A percentile compares a stretch with the other conserved stretches of the same genome.
phyloP scores from a whole-genome alignment of 352 stramenopile genomes.

The Pythium periplocum region DNA sequence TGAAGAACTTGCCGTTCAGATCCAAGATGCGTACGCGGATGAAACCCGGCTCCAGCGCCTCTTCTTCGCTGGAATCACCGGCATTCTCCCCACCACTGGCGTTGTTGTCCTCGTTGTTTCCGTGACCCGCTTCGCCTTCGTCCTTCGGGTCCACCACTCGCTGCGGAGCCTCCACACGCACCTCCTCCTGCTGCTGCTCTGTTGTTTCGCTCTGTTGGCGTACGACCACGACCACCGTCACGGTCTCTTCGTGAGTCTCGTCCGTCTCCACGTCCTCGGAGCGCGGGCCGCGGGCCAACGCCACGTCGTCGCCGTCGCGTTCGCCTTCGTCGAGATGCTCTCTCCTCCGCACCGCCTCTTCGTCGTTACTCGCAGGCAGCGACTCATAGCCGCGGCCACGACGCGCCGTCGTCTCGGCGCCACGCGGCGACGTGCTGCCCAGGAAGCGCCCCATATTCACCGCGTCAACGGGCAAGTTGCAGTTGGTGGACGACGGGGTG shows the following conservation, averaged over 20 bases:
- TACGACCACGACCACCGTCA: neutral
- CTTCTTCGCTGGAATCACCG: conserved; percentile 3
- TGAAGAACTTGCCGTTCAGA: conserved; percentile 84
- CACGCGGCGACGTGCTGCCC: conserved; percentile 25
- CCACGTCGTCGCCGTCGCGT: conserved; percentile 19
- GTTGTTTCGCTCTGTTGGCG: conserved; percentile 5
- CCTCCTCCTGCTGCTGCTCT: neutral
- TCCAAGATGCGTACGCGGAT: conserved; percentile 76
- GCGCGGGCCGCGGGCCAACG: conserved; percentile 2
- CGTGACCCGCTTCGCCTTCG: neutral
- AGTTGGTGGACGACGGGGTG: no score
- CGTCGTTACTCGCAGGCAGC: conserved; percentile 32
- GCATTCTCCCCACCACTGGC: neutral
- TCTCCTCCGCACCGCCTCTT: neutral
- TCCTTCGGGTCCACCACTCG: conserved; percentile 7
- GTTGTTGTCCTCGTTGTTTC: neutral
- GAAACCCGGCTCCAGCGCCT: conserved; percentile 23
- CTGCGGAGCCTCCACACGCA: neutral
- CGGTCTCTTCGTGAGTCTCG: conserved; percentile 1
- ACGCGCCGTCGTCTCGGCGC: conserved; percentile 15
- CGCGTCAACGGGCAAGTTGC: no score
- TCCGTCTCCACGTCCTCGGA: conserved; percentile 14
- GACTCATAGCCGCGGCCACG: conserved; percentile 52
- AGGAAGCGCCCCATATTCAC: conserved; percentile 55
- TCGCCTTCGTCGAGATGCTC: neutral